Conservation (phyloP, 257 asterid genomes). For the Pogostemon cablin region DNA sequence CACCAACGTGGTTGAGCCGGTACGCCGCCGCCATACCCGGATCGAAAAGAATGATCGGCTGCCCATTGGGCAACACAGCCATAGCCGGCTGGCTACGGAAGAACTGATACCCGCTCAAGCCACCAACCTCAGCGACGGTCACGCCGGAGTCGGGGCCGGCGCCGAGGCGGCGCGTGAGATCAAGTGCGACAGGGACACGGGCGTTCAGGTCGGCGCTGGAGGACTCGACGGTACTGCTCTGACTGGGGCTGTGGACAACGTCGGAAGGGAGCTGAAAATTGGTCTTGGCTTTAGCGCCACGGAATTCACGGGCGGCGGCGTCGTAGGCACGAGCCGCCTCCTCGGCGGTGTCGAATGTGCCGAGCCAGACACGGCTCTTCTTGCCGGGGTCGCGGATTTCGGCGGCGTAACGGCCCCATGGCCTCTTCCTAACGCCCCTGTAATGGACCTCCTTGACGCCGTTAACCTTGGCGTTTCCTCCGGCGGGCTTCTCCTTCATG, state of each 20-base stretch:
- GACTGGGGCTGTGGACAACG: slow-evolving; percentile 55
- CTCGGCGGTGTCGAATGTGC: slow-evolving; percentile 93
- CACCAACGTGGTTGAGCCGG: slow-evolving; percentile 27
- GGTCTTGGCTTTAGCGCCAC: slow-evolving; percentile 86
- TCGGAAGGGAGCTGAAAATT: slow-evolving; percentile 59
- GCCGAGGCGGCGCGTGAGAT: slow-evolving; percentile 87
- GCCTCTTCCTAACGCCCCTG: slow-evolving; percentile 92
- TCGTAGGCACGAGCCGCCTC: slow-evolving; percentile 95
- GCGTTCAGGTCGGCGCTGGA: slow-evolving; percentile 48
- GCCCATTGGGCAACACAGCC: slow-evolving; percentile 73
- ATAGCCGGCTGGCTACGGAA: slow-evolving; percentile 53
- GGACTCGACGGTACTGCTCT: slow-evolving; percentile 86
- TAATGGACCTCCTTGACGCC: slow-evolving; percentile 67
- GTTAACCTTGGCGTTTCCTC: slow-evolving; percentile 35
- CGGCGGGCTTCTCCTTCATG: slow-evolving; percentile 48
- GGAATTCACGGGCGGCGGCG: slow-evolving; percentile 76
- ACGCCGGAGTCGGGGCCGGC: slow-evolving; percentile 21
- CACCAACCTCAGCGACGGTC: slow-evolving; percentile 26
- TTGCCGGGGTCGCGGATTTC: slow-evolving; percentile 94
- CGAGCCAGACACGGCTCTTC: slow-evolving; percentile 88
- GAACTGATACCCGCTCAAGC: slow-evolving; percentile 35
- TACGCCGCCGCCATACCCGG: slow-evolving; percentile 46
- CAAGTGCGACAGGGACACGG: slow-evolving; percentile 63
- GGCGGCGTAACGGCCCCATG: slow-evolving; percentile 99
- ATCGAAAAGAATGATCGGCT: slow-evolving; percentile 49